Conservation (phyloP, 1,284 basidiomycete species). For the Phellinidium pouzarii region DNA sequence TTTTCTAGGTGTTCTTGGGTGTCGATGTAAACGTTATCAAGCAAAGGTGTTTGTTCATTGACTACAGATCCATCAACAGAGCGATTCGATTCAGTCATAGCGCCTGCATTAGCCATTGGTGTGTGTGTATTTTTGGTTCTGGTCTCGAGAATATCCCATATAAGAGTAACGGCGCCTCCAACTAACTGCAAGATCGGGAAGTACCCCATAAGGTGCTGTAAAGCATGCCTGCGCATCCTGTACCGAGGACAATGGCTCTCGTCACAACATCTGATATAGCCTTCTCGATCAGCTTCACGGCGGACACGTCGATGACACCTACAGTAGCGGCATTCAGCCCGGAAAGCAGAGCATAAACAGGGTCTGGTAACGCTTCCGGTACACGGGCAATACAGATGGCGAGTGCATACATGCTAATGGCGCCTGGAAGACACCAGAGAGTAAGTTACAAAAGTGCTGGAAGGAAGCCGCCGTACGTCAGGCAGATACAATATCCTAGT, state of each 20-base stretch:
- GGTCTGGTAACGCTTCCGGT: slow-evolving; percentile 37
- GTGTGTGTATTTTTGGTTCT: not conserved
- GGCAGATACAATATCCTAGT: slow-evolving; percentile 4
- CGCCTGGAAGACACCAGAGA: slow-evolving; percentile 33
- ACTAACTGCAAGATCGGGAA: slow-evolving; percentile 34
- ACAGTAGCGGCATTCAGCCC: slow-evolving; percentile 54
- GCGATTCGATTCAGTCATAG: not conserved
- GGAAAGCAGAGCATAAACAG: slow-evolving; percentile 46
- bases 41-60: not conserved
- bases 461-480: not conserved
- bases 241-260: slow-evolving; percentile 39
- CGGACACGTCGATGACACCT: slow-evolving; percentile 50
- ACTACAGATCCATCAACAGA: not conserved
- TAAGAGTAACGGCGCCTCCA: slow-evolving; percentile 29
- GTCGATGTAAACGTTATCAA: not conserved
- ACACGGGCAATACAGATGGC: slow-evolving; percentile 43
- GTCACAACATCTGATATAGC: slow-evolving; percentile 44
- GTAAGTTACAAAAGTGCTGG: not conserved
- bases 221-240: slow-evolving; percentile 42
- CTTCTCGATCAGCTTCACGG: slow-evolving; percentile 41
- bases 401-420: slow-evolving; percentile 44
- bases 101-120: not conserved
- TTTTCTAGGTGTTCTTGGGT: too few relatives aligned
- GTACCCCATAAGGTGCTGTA: slow-evolving; percentile 44
- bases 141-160: slow-evolving; percentile 32